Conservation (phyloP, 805 yeast species). For the Saturnispora sekii region DNA sequence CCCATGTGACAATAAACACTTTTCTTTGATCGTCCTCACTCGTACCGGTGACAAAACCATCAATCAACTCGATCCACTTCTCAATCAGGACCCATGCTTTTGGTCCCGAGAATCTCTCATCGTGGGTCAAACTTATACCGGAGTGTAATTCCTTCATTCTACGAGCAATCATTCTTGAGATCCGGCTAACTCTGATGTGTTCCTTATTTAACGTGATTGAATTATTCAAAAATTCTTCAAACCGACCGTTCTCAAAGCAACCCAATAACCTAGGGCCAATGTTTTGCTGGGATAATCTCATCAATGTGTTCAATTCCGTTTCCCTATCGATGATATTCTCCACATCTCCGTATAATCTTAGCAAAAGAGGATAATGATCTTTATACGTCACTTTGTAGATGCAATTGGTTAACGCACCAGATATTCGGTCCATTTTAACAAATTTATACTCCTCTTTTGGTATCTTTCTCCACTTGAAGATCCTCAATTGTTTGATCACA, state of each 20-base stretch:
- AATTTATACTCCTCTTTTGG: conserved; percentile 29
- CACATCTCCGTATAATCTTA: conserved; percentile 85
- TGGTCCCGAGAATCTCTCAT: conserved; percentile 55
- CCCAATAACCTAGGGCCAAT: conserved; percentile 90
- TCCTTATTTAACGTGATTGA: conserved; percentile 66
- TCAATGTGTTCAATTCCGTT: conserved; percentile 61
- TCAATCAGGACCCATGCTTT: conserved; percentile 57
- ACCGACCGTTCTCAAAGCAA: conserved; percentile 83
- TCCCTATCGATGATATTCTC: conserved; percentile 81
- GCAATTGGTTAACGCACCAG: conserved; percentile 91
- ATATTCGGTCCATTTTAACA: conserved; percentile 54
- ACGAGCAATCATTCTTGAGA: conserved; percentile 79
- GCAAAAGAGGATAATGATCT: conserved; percentile 47
- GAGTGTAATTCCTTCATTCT: conserved; percentile 92
- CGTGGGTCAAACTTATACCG: conserved; percentile 54
- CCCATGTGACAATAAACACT: conserved; percentile 39
- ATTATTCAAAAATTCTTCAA: conserved; percentile 85
- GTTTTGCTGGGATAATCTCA: conserved; percentile 60
- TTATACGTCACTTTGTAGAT: conserved; percentile 54
- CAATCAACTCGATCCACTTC: conserved; percentile 57
- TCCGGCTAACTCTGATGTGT: conserved; percentile 65
- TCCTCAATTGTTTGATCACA: conserved; percentile 49
- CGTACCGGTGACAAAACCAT: conserved; percentile 31
- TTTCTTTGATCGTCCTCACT: conserved; percentile 27
- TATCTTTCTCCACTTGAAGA: conserved; percentile 73